Base-by-base conservation (phyloP, 169 alveolate species). In the Cyclospora cayetanensis region DNA sequence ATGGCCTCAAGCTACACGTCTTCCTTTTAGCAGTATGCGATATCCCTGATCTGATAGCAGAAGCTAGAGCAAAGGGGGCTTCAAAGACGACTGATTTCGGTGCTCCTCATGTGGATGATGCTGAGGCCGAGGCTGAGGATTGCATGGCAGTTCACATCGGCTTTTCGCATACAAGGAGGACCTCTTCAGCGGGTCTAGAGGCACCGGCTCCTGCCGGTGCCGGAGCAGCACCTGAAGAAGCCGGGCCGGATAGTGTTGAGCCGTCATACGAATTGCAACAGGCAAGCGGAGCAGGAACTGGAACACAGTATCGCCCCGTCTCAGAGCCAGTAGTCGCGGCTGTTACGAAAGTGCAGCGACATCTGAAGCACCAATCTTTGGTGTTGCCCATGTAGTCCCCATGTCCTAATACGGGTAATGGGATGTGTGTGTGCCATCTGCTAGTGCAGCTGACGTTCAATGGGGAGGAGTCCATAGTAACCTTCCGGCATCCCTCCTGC, bases 61-160 rank as follows among this genome's bases (percentile, higher is more conserved):
- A 20, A 76, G 86, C 86, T n/a, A n/a, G n/a, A 76, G 85, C 85
- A 39, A 74, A 27, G n/a, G 41, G 65, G 37, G 25, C 39, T 20
- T n/a, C n/a, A n/a, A n/a, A n/a, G n/a, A n/a, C n/a, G n/a, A 35
- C 74, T 60, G 72, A 9, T 60, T n/a, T 31, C 1, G 34, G 4
- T 15, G 74, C 74, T 60, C 39, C 74, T 60, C 39, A 29, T 60
- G 74, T 11, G 9, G 74, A 3, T 46, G 60, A 12, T 46, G 60
- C 60, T 46, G 34, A 35, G 7, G 80, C 12, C 35, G 50, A 42
- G 22, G 80, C 43, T 31, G 80, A 7, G 0, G 25, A 31, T 68
- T 18, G 52, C 25, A 27, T 27, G 11, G 27, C 42, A 68, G 11
- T 5, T 11, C 43, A 15, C 25, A 5, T 27, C 63, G 42, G 42